Conservation (phyloP, 2,329 filamentous ascomycete genomes). For the Cladorrhinum sp. region DNA sequence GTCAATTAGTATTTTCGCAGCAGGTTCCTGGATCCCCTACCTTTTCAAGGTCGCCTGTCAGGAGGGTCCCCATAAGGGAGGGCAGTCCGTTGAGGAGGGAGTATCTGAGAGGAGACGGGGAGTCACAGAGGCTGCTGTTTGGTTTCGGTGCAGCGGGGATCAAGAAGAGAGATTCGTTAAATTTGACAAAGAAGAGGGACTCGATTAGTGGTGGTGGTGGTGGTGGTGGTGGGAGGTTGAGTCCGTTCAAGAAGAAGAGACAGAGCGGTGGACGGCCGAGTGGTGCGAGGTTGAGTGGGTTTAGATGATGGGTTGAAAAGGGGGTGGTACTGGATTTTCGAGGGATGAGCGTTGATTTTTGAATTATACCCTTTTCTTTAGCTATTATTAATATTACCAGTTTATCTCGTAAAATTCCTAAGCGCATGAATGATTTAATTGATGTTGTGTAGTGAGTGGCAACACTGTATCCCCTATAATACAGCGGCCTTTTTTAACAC, state of each 20-base stretch:
- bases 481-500: neutral
- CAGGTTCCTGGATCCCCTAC: conserved; percentile 15
- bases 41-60: neutral
- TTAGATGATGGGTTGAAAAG: neutral
- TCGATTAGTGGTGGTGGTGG: neutral
- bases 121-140: neutral
- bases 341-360: neutral
- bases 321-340: neutral
- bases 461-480: too few relatives aligned
- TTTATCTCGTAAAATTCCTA: too few relatives aligned
- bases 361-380: neutral
- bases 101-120: conserved; percentile 5
- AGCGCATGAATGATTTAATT: too few relatives aligned
- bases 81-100: conserved; percentile 18
- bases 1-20: conserved; percentile 15
- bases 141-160: neutral
- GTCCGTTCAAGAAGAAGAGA: neutral
- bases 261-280: neutral
- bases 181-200: neutral
- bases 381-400: too few relatives aligned
- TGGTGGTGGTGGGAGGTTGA: neutral
- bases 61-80: neutral
- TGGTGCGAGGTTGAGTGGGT: neutral
- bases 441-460: neutral
- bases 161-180: neutral